Evolutionary conservation across 768 basidiomycete species (phyloP), one percentile per base, ranked within the genome.

Genomic region (Neoboletus brunneissimus): DNA sequence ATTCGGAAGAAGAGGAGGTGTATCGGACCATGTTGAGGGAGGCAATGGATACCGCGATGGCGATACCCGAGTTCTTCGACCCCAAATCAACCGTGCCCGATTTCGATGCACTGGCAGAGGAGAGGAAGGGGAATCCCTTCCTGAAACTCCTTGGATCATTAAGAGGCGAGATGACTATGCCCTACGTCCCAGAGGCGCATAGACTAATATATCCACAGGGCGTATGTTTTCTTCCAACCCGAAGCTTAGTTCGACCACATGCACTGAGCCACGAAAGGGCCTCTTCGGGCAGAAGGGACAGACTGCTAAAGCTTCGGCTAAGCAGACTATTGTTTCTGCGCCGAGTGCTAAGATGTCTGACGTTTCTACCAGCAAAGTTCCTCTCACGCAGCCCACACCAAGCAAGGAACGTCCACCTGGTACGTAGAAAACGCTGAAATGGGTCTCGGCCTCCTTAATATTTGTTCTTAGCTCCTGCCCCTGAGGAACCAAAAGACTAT

Each of bases 61-160:
- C 83, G 49, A 77, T 72, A 41, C 75, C 81, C 20, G 86, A 85
- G 53, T 85, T 84, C 68, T 76, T 83, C 48, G 82, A 87, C 64
- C 75, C 75, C 31, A 76, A 72, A 53, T 74, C 76, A 8, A 66
- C 72, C 3, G 74, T 79, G 5, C 75, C 82, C 51, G 76, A 80
- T 48, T 77, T 79, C 46, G 67, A 75, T 40, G 68, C 76, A 13
- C 60, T 77, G 7, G 69, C 72, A 15, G 81, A 84, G 23, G 79
- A 81, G 51, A 75, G 79, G 51, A 86, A 85, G 64, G 81, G 78
- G 20, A 94, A 93, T 64, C 88, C 89, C 0, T 91, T 94, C 69
- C 68, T 92, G 63, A 91, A 86, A 67, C 70, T 91, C 35, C 74
- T 94, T 59, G 85, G 86, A 35, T 86, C 87, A 15, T 68, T 93